Percentiles rank a stretch among this genome's conserved stretches.
Conservation (phyloP, 78 protist genomes). For the Dictyostelium firmibasis region DNA sequence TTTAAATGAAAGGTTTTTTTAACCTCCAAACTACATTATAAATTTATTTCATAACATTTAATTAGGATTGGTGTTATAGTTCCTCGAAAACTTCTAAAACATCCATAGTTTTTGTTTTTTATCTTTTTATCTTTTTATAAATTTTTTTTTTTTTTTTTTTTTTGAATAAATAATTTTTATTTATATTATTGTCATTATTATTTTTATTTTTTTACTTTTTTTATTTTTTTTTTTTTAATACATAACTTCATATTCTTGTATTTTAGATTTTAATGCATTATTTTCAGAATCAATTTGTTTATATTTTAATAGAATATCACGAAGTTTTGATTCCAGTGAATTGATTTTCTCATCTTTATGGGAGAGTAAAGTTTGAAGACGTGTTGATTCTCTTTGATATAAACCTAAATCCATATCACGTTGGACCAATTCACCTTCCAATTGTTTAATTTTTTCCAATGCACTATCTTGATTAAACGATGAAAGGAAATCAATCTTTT, state of each 20-base stretch:
- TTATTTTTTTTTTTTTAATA: neutral
- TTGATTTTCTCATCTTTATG: slow-evolving; percentile 26
- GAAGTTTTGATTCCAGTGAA: slow-evolving; percentile 6
- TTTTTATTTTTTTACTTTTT: neutral
- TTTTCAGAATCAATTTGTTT: slow-evolving; percentile 24
- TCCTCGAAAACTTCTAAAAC: no score
- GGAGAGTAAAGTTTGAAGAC: neutral
- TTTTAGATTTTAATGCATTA: neutral
- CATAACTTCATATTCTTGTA: slow-evolving; percentile 15
- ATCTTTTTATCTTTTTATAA: no score
- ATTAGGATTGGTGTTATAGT: no score
- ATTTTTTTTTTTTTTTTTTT: no score
- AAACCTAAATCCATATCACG: slow-evolving; percentile 22
- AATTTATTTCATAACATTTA: no score
- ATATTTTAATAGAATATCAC: slow-evolving; percentile 10
- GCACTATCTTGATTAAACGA: neutral
- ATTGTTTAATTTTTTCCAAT: slow-evolving; percentile 20
- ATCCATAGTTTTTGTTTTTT: no score
- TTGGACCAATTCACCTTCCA: slow-evolving; percentile 37
- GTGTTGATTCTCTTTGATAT: slow-evolving; percentile 26
- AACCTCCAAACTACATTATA: no score
- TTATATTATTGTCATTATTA: no score
- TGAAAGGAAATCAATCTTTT: slow-evolving; percentile 9
- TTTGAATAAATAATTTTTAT: no score
- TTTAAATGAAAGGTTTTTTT: no score